phyloP scores from a whole-genome alignment of 129 eudicot genomes.

The Erigeron canadensis region DNA sequence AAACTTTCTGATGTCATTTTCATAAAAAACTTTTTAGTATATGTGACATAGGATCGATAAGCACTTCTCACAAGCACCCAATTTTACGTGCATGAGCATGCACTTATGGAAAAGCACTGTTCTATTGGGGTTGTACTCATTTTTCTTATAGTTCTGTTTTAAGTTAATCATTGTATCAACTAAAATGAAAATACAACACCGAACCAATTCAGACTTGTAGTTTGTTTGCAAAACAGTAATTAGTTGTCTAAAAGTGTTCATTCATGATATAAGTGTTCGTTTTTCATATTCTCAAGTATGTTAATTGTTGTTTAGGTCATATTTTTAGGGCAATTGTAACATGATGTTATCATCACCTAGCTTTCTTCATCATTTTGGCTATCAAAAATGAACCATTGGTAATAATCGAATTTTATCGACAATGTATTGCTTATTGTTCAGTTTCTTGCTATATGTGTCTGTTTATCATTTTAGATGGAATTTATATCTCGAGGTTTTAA shows the following conservation, averaged over 20 bases:
- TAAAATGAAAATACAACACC: neutral
- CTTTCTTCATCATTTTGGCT: neutral
- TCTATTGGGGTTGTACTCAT: neutral
- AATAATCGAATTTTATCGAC: neutral
- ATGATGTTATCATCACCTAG: neutral
- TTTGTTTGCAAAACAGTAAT: neutral
- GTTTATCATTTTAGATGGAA: neutral
- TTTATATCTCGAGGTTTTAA: neutral
- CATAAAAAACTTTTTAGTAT: slow-evolving; percentile 17
- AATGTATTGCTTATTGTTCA: slow-evolving; percentile 3
- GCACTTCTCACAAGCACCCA: slow-evolving; percentile 15
- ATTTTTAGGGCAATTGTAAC: neutral
- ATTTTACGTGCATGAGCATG: slow-evolving; percentile 32
- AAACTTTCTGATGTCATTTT: slow-evolving; percentile 30
- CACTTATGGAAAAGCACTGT: slow-evolving; percentile 2
- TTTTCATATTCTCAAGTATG: neutral
- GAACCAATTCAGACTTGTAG: neutral
- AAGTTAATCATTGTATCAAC: neutral
- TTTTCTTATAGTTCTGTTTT: neutral
- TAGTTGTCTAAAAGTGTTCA: neutral
- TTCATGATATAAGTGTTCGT: neutral
- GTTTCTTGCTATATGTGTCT: neutral
- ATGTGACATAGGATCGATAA: slow-evolving; percentile 12
- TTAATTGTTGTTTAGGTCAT: neutral
- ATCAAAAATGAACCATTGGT: neutral